Evolutionary conservation across 768 basidiomycete genomes (phyloP).

Genomic region (Neoboletus magnificus): DNA sequence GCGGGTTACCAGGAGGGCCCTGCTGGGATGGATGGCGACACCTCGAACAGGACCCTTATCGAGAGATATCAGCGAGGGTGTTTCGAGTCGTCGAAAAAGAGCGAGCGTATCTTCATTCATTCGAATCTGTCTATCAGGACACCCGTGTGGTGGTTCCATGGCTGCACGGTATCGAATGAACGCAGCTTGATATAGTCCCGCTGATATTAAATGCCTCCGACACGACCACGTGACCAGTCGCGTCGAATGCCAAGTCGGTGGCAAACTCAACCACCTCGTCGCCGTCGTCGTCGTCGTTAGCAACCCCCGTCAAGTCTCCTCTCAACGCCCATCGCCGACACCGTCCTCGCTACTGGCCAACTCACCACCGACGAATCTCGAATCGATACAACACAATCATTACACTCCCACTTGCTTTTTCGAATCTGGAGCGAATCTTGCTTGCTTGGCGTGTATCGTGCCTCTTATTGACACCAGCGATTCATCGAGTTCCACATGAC

Average conservation of each 20-base stretch:
- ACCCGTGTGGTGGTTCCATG: too few relatives aligned
- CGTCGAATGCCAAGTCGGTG: constrained; percentile 16
- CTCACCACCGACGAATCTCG: neutral
- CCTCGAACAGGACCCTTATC: constrained; percentile 86
- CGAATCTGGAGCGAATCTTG: neutral
- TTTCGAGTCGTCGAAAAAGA: too few relatives aligned
- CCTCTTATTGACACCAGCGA: neutral
- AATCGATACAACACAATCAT: neutral
- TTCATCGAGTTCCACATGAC: constrained; percentile 11
- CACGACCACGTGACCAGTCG: constrained; percentile 27
- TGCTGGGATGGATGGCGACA: constrained; percentile 92
- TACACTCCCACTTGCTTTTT: neutral
- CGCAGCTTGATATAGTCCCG: too few relatives aligned
- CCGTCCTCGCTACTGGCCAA: neutral
- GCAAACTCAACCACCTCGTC: constrained; percentile 15
- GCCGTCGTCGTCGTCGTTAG: neutral
- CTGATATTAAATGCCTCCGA: too few relatives aligned
- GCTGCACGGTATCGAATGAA: too few relatives aligned
- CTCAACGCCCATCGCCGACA: neutral
- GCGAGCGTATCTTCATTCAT: too few relatives aligned
- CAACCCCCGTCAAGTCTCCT: neutral
- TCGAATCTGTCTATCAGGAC: too few relatives aligned
- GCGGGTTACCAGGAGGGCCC: constrained; percentile 87
- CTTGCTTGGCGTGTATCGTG: neutral
- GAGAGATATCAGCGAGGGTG: constrained; percentile 3